phyloP scores from a whole-genome alignment of 228 moss, liverwort and hornwort species.

The Sphagnum fallax region DNA sequence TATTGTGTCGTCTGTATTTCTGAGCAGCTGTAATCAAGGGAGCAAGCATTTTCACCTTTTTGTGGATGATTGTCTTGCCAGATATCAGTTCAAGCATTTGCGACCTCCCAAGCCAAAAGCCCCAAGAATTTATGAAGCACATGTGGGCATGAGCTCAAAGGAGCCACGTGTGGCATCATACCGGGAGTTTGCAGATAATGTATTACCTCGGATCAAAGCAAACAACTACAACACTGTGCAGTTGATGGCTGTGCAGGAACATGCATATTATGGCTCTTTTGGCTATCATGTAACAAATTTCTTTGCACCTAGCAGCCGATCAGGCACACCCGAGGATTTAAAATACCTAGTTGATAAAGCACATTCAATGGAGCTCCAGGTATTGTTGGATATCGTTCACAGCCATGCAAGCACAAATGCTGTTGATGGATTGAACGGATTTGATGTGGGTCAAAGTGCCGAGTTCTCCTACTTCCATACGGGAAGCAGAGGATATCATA shows the following conservation, averaged over 20 bases:
- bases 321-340: conserved; percentile 81
- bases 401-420: conserved; percentile 90
- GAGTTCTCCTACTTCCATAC: conserved; percentile 75
- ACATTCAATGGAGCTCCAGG: conserved; percentile 72
- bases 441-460: conserved; percentile 55
- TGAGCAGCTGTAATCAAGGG: neutral
- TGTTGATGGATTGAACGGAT: conserved; percentile 83
- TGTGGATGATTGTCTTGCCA: conserved; percentile 10
- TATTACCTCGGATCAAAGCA: conserved; percentile 79
- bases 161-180: conserved; percentile 75
- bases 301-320: conserved; percentile 89
- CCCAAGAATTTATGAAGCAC: conserved; percentile 95
- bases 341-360: conserved; percentile 92
- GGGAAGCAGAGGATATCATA: conserved; percentile 74
- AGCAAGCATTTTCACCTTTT: neutral
- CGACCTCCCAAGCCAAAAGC: conserved; percentile 62
- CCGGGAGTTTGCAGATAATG: conserved; percentile 82
- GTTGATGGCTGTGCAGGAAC: conserved; percentile 94
- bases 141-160: conserved; percentile 94
- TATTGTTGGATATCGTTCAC: conserved; percentile 92
- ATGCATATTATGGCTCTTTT: conserved; percentile 92
- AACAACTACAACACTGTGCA: conserved; percentile 94
- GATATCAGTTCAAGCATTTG: conserved; percentile 67
- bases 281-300: conserved; percentile 97
- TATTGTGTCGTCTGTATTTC: neutral